Evolutionary conservation across 1,139 yeast genomes (phyloP).

Genomic region (Blastobotrys capitulatus): DNA sequence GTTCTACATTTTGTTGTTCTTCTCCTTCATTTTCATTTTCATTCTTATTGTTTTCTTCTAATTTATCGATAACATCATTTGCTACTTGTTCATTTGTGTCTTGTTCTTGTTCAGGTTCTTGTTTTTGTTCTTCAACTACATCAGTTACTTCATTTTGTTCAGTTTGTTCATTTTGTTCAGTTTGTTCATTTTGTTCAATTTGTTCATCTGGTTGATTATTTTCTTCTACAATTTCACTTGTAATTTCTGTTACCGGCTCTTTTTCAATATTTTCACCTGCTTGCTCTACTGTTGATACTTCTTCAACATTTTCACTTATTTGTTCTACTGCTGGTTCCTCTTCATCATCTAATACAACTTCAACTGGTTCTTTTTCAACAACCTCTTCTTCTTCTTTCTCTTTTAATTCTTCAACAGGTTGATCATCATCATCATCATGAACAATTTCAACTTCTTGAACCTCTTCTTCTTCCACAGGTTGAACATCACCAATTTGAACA

Average conservation of each 20-base stretch:
- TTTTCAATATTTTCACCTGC: no score
- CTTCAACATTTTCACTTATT: background rate
- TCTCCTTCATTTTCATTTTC: background rate
- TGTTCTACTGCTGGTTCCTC: background rate
- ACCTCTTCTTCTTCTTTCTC: background rate
- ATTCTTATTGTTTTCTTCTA: conserved; percentile 3
- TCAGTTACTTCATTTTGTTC: conserved; percentile 5
- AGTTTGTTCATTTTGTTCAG: background rate
- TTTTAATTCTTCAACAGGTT: background rate
- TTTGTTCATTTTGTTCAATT: background rate
- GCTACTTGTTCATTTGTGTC: conserved; percentile 1
- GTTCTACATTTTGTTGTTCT: conserved; percentile 2
- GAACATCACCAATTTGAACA: background rate
- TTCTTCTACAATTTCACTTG: background rate
- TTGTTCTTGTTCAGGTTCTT: background rate
- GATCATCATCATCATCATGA: background rate
- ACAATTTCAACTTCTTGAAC: background rate
- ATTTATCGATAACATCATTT: conserved; percentile 3
- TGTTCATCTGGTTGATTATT: no score
- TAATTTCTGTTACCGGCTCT: background rate
- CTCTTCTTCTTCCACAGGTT: background rate
- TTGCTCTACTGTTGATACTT: background rate
- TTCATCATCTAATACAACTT: background rate
- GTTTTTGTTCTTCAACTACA: conserved; percentile 1
- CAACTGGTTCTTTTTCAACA: background rate